phyloP scores from a whole-genome alignment of 192 early-diverging fungal species.

The Entrophospora sp. region DNA sequence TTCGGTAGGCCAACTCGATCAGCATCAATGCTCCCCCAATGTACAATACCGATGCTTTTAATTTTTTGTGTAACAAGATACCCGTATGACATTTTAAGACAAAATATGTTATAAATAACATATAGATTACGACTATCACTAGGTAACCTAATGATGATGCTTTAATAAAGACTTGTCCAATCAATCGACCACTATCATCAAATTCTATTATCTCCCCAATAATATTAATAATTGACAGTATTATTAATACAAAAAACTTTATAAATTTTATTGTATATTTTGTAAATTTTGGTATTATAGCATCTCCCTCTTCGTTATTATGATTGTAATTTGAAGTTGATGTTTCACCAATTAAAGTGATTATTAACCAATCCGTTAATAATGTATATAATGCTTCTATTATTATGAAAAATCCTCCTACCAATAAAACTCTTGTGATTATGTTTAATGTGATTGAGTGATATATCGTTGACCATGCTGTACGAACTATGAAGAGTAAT shows the following conservation, averaged over 20 bases:
- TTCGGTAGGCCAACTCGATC: constrained; percentile 6
- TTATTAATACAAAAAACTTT: background rate
- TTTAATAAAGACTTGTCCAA: background rate
- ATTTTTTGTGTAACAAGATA: too few species aligned
- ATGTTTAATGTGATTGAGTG: background rate
- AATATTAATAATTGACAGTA: background rate
- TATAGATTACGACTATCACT: background rate
- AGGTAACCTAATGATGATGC: background rate
- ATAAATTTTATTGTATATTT: too few species aligned
- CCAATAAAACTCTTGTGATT: background rate
- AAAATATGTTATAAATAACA: background rate
- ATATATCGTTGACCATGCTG: background rate
- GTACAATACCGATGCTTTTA: background rate
- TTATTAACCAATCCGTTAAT: background rate
- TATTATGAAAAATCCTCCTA: background rate
- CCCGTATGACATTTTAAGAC: background rate
- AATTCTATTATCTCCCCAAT: background rate
- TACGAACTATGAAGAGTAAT: background rate
- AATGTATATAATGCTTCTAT: background rate
- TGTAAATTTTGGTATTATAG: background rate
- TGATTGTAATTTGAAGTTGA: background rate
- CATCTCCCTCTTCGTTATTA: background rate
- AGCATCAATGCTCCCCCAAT: background rate
- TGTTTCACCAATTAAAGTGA: too few species aligned
- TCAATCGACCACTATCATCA: background rate